Evolutionary conservation across 2,329 filamentous ascomycete genomes (phyloP).

Genomic region (Blumeria graminis): DNA sequence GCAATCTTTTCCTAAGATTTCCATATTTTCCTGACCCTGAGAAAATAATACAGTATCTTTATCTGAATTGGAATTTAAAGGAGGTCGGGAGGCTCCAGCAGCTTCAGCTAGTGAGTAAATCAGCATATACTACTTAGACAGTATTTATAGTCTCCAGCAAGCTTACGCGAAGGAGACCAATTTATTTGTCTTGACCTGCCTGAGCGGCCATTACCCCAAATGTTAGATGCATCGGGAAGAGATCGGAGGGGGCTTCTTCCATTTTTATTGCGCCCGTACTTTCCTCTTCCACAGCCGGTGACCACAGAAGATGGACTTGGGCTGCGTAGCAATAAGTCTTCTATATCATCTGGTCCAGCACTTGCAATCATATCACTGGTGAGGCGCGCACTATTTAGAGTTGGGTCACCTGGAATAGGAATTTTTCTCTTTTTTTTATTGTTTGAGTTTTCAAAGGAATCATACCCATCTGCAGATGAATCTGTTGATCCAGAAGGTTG

Average conservation of each 20-base stretch:
- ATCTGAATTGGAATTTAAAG: constrained; percentile 73
- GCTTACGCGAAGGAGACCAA: constrained; percentile 13
- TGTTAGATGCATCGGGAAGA: constrained; percentile 25
- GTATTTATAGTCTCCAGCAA: neutral
- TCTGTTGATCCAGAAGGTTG: constrained; percentile 42
- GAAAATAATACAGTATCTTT: constrained; percentile 32
- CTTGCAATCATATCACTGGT: constrained; percentile 40
- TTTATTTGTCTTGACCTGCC: constrained; percentile 14
- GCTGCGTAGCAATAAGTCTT: constrained; percentile 26
- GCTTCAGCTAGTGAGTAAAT: constrained; percentile 23
- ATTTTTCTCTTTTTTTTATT: constrained; percentile 99
- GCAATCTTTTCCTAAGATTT: constrained; percentile 48
- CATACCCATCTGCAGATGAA: constrained; percentile 65
- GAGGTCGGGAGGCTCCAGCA: constrained; percentile 64
- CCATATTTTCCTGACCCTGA: constrained; percentile 53
- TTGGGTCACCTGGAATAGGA: constrained; percentile 57
- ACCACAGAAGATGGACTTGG: constrained; percentile 42
- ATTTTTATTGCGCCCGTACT: constrained; percentile 44
- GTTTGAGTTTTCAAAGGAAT: constrained; percentile 94
- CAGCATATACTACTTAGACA: constrained; percentile 12
- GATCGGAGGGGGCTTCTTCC: constrained; percentile 37
- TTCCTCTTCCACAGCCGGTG: constrained; percentile 63
- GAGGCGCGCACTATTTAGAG: constrained; percentile 19
- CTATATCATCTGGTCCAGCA: constrained; percentile 22
- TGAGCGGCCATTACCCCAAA: constrained; percentile 15